Evolutionary conservation across 163 green algal genomes (phyloP), one percentile per base, ranked within the genome.

Genomic region (Volvox carteri): DNA sequence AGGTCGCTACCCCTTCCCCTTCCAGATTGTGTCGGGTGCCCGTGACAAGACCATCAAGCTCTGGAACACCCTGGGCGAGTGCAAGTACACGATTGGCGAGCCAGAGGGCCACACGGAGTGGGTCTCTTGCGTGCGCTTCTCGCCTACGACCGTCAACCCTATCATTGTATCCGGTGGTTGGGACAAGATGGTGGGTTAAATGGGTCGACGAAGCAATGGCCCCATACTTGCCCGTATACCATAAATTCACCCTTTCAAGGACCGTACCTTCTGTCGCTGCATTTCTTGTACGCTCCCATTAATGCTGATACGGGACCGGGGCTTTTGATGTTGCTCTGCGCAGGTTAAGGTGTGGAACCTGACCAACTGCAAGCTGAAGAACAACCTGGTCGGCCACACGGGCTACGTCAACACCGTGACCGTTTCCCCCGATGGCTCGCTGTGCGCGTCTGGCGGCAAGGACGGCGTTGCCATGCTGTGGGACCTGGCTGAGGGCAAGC

Each of bases 1-100:
- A n/a, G n/a, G n/a, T n/a, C n/a, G n/a, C n/a, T n/a, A n/a, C n/a
- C n/a, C n/a, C 54, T 12, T 7, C 28, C 54, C 54, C 8, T 65
- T 65, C 50, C 95, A 98, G 96, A 99, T 99, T 89, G 97, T 99
- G 90, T 99, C 97, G 33, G 98, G 97, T 73, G 97, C 97, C 16
- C 96, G 98, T 68, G 98, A 99, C 95, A 98, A 98, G 94, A 99
- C 96, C 86, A 99, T 99, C 95, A 99, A 98, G 95, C 97, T 99
- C 92, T 99, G 98, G 98, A 99, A 99, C 97, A 99, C 98, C n/a
- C 94, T 99, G 62, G 98, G 97, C 76, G 98, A 99, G 97, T 99
- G 98, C 97, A 99, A 99, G 96, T 99, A 99, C 97, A 99, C 96
- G 54, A 99, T 99, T 80, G 95, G 91, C 77, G 96, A 99, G 90